Base-by-base conservation (phyloP, 1,139 yeast genomes). In the Debaryomycetaceae sp. region DNA sequence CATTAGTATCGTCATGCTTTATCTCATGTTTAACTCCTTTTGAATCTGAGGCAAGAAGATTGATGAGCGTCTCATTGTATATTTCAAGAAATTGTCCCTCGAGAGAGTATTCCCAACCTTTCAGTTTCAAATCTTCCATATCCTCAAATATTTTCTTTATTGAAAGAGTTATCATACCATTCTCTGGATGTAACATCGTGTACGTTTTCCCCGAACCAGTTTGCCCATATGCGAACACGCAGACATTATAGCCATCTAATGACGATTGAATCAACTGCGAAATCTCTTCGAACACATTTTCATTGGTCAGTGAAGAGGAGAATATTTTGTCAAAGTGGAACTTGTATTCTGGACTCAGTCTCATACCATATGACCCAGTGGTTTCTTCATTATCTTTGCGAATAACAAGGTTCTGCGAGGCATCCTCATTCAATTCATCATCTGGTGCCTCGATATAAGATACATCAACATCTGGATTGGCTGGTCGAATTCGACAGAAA, bases 211-310 rank as follows among this genome's bases (percentile, higher is more conserved):
- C 99, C 0, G 97, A 90, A 0, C 99, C 98, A 0, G 99, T 93
- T 65, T 93, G 99, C 0, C 99, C 99, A 63, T 93, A 93, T 0
- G 99, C 97, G 69, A 93, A 90, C 1, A 93, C 90, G 62, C 97
- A 90, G 4, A 89, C 96, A 56, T 90, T 90, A 58, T 75, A 84
- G 0, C 99, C 99, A 66, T 93, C 97, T 30, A 93, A 64, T 0
- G 95, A 87, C 45, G 96, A 86, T 62, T 90, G 97, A 1, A 93
- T 85, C 30, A 91, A 66, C 60, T 91, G 96, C 0, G 95, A 84
- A 1, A 91, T 79, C 56, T 93, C 99, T 37, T 81, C 85, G 63
- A 90, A 93, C 0, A 95, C 79, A 27, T 78, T 83, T 2, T 57
- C 57, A 59, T 93, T 93, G 1, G 75, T 58, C 13, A 77, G 65